These are phyloP conservation scores for Thozetella sp. DNA, from an alignment of 495 filamentous ascomycete species.

Conservation along the genomic window DNA sequence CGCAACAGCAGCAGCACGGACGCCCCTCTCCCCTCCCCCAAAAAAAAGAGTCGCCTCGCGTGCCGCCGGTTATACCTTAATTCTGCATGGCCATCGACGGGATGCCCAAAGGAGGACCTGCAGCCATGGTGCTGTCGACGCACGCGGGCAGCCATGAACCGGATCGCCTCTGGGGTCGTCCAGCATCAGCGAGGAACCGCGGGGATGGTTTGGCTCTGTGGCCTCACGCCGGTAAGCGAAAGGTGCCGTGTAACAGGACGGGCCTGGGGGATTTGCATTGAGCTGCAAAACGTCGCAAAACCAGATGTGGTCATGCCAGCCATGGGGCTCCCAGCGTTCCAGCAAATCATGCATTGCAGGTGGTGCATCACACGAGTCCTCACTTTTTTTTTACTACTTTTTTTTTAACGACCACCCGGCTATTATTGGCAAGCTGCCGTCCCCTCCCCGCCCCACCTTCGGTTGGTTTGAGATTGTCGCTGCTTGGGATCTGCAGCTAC, in stretches of 20 bases:
- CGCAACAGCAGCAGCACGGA: not conserved
- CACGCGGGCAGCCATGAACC: no score
- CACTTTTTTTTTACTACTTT: not conserved
- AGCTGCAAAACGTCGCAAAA: not conserved
- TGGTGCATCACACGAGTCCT: slow-evolving; percentile 1
- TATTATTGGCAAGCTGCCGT: not conserved
- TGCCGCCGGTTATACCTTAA: no score
- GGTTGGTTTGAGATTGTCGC: slow-evolving; percentile 1
- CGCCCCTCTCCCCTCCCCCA: not conserved
- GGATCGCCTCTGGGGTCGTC: not conserved
- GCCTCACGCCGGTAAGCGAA: not conserved
- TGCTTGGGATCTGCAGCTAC: not conserved
- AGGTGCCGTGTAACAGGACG: not conserved
- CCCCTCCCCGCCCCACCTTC: not conserved
- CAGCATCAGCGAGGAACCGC: not conserved
- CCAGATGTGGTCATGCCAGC: not conserved
- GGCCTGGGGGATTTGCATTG: not conserved
- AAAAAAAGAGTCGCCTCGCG: no score
- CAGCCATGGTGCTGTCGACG: no score
- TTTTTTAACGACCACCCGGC: not conserved
- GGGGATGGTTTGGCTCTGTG: no score
- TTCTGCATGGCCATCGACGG: no score
- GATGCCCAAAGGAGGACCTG: no score
- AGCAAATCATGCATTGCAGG: slow-evolving; percentile 3
- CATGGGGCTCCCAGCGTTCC: not conserved